These are phyloP conservation scores for Kazachstania sp. DNA, from an alignment of 1,139 yeast species.

Conservation along the genomic window DNA sequence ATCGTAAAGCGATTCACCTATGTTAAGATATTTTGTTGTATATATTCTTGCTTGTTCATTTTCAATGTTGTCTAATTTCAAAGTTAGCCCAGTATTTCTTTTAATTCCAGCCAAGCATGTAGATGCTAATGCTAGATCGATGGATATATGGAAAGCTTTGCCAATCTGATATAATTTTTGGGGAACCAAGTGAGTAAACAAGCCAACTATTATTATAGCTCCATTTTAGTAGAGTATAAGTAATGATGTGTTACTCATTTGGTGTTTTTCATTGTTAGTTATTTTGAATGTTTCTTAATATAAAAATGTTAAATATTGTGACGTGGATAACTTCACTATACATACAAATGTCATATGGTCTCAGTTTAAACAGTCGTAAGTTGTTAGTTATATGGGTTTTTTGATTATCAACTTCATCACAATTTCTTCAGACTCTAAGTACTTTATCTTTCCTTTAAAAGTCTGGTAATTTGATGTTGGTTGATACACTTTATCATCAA, in stretches of 20 bases:
- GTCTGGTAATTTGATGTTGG: too few relatives aligned
- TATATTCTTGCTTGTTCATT: slow-evolving; percentile 50
- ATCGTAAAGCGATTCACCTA: slow-evolving; percentile 83
- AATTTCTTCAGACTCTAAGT: too few relatives aligned
- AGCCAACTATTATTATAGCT: too few relatives aligned
- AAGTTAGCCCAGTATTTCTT: slow-evolving; percentile 74
- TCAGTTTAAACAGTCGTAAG: too few relatives aligned
- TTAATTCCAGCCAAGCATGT: slow-evolving; percentile 85
- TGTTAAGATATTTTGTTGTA: slow-evolving; percentile 57
- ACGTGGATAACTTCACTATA: too few relatives aligned
- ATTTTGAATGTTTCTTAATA: background rate
- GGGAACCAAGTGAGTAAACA: background rate
- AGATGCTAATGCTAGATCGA: slow-evolving; percentile 70
- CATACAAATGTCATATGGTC: background rate
- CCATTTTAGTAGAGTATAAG: too few relatives aligned
- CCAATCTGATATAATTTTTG: slow-evolving; percentile 36
- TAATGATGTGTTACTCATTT: too few relatives aligned
- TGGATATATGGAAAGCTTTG: slow-evolving; percentile 56
- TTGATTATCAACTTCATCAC: too few relatives aligned
- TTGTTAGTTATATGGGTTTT: too few relatives aligned
- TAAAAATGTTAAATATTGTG: background rate
- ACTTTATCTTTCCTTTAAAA: too few relatives aligned
- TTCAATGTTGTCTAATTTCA: slow-evolving; percentile 34
- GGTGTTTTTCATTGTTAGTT: background rate
- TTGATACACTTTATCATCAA: too few relatives aligned